These are phyloP conservation scores for Boletus smithii DNA, from an alignment of 1,284 basidiomycete genomes.

Conservation along the genomic window DNA sequence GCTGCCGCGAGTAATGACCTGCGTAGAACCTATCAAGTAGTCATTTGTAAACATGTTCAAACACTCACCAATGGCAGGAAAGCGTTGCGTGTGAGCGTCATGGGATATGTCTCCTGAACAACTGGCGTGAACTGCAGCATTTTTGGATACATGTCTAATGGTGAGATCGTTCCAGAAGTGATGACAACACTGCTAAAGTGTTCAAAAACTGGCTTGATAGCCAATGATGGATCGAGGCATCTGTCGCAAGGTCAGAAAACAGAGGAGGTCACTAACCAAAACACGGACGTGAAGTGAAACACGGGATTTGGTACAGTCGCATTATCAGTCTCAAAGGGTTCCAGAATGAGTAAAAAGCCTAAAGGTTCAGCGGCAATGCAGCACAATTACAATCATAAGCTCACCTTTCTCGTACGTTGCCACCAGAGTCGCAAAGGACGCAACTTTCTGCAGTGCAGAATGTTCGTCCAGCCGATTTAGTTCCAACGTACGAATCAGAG, in stretches of 20 bases:
- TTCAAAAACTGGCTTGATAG: constrained; percentile 98
- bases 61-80: constrained; percentile 88
- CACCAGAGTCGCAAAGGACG: constrained; percentile 93
- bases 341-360: constrained; percentile 96
- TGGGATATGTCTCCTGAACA: constrained; percentile 95
- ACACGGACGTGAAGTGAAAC: constrained; percentile 90
- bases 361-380: constrained; percentile 5
- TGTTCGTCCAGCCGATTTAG: constrained; percentile 91
- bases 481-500: constrained; percentile 91
- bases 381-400: constrained; percentile 11
- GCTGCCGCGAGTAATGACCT: constrained; percentile 97
- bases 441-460: constrained; percentile 90
- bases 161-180: constrained; percentile 97
- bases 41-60: background rate
- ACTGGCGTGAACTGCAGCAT: constrained; percentile 99
- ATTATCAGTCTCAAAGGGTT: constrained; percentile 98
- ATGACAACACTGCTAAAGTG: constrained; percentile 98
- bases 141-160: constrained; percentile 99
- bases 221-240: constrained; percentile 95
- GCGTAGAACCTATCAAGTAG: background rate
- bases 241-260: constrained; percentile 40
- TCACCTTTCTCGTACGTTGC: constrained; percentile 96
- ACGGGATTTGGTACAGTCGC: constrained; percentile 98
- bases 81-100: constrained; percentile 96
- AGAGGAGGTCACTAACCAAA: background rate